phyloP scores from a whole-genome alignment of 345 rosid genomes.

The Arabis hirsuta region DNA sequence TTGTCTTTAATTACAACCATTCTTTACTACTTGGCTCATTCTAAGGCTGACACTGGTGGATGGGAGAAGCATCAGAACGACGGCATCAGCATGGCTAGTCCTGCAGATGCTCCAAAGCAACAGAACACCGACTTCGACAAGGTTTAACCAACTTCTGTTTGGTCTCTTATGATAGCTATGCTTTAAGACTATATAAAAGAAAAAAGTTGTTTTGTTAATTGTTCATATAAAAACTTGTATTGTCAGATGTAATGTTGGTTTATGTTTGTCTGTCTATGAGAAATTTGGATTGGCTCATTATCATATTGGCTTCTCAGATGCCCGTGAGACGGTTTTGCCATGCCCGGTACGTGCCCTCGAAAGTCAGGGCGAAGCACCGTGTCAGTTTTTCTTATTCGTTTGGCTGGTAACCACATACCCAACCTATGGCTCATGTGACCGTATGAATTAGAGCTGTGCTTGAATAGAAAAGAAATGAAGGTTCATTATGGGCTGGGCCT shows the following conservation, averaged over 20 bases:
- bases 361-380: no score
- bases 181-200: constrained; percentile 15
- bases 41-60: constrained; percentile 92
- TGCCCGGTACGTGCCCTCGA: no score
- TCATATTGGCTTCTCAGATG: not conserved
- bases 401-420: no score
- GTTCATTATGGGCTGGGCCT: not conserved
- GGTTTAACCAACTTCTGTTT: constrained; percentile 38
- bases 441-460: no score
- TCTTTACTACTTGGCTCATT: constrained; percentile 81
- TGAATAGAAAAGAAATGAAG: no score
- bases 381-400: no score
- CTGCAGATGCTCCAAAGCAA: constrained; percentile 52
- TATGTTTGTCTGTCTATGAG: constrained; percentile 19
- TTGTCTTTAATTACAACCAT: constrained; percentile 67
- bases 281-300: constrained; percentile 22
- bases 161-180: constrained; percentile 26
- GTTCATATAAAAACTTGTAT: constrained; percentile 39
- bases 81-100: constrained; percentile 49
- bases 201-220: constrained; percentile 27
- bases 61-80: constrained; percentile 91
- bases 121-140: constrained; percentile 56
- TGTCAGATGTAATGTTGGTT: constrained; percentile 30
- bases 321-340: no score
- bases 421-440: no score